Base-by-base conservation (phyloP, 2,329 filamentous ascomycete species). In the Apiospora koreana region DNA sequence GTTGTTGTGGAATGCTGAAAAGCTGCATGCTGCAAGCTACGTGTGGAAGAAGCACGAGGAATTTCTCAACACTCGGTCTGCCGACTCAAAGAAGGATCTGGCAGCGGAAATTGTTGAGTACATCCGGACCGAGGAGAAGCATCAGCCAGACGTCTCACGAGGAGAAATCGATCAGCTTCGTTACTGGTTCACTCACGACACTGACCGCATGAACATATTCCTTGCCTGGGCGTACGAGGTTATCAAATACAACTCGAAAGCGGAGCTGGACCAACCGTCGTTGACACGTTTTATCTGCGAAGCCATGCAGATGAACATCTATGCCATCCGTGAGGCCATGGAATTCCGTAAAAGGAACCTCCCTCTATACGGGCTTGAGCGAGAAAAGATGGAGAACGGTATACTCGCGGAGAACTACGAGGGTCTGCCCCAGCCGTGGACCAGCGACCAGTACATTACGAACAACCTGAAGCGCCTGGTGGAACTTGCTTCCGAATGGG, bases 1-100 rank as follows among this genome's bases (percentile, higher is more conserved):
- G 72, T 82, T 99, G 42, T 84, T 99, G n/a, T 93, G 91, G 86
- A 91, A 95, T 76, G 95, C 95, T 0, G 96, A 99, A 80, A 97
- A 95, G 81, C 88, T 98, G 82, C 90, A 92, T 58, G 93, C 94
- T 45, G 94, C 94, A 23, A 87, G 88, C 71, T 86, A 90, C 64
- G 86, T 98, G 46, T 98, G 95, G 94, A 91, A 90, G 72, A 86
- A 89, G 68, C 94, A 97, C 76, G 93, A 97, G 77, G 83, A 85
- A 9, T 91, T 92, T 68, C 86, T 91, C 9, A 85, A 88, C 68
- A 85, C 85, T 67, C 88, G 89, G 12, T 84, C 88, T 18, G 84
- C 86, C 23, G 87, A 88, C 46, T 86, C 89, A 54, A 90, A 92
- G 76, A 90, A 90, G 77, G 92, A 91, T 4, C 85, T 97, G 68